These are phyloP conservation scores for Papilionanthe hybrid DNA, from an alignment of 116 monocot genomes.

Conservation along the genomic window DNA sequence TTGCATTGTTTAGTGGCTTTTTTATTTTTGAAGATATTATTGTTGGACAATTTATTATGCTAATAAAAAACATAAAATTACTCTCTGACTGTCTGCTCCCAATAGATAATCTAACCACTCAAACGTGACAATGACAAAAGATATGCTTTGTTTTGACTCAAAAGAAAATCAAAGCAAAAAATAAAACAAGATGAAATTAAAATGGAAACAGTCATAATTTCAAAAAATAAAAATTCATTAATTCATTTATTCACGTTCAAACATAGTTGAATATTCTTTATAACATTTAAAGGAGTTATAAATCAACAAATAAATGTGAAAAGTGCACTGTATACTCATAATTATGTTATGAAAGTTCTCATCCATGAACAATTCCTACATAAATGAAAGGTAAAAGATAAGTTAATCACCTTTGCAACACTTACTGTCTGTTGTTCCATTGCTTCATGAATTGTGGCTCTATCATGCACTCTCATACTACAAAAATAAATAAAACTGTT, in stretches of 20 bases:
- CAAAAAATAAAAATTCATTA: not conserved
- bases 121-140: no score
- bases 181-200: no score
- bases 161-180: no score
- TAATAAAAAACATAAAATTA: no score
- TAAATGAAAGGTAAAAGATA: not conserved
- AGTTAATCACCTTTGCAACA: slow-evolving; percentile 73
- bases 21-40: no score
- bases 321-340: not conserved
- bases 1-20: no score
- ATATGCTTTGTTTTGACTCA: no score
- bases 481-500: slow-evolving; percentile 1
- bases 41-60: no score
- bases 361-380: slow-evolving; percentile 2
- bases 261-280: not conserved
- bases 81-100: no score
- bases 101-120: no score
- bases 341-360: not conserved
- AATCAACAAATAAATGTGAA: not conserved
- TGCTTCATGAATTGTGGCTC: slow-evolving; percentile 99
- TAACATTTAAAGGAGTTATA: not conserved
- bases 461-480: slow-evolving; percentile 97
- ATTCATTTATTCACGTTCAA: not conserved
- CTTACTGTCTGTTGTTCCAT: slow-evolving; percentile 99
- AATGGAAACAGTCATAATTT: not conserved